phyloP scores from a whole-genome alignment of 2,329 filamentous ascomycete genomes.

The Basipetospora chlamydospora region DNA sequence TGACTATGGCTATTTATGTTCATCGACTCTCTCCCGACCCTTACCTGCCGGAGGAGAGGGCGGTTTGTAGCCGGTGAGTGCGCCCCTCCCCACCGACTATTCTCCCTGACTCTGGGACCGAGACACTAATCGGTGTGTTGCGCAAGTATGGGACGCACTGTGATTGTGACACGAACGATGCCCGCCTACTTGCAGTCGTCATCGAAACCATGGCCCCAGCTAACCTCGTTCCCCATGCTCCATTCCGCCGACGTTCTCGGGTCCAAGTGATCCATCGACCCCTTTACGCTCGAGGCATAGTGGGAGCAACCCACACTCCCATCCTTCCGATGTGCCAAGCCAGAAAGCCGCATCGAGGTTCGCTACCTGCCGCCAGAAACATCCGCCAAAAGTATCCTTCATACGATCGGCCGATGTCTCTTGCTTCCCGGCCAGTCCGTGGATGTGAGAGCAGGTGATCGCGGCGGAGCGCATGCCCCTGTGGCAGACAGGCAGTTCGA shows the following conservation, averaged over 20 bases:
- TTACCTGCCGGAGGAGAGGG: no score
- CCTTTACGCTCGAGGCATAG: slow-evolving; percentile 22
- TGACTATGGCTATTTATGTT: no score
- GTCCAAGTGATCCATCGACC: slow-evolving; percentile 27
- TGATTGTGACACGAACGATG: background rate
- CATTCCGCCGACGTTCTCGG: slow-evolving; percentile 25
- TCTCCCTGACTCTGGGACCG: no score
- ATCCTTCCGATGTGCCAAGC: slow-evolving; percentile 21
- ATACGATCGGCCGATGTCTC: slow-evolving; percentile 23
- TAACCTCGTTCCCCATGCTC: slow-evolving; percentile 21
- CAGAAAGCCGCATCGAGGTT: slow-evolving; percentile 19
- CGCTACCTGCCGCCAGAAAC: slow-evolving; percentile 20
- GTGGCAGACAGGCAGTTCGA: slow-evolving; percentile 23
- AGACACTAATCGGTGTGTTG: no score
- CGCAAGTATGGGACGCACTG: no score
- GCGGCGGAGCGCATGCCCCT: slow-evolving; percentile 19
- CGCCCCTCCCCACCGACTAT: no score
- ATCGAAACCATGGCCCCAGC: slow-evolving; percentile 16
- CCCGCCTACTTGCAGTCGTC: slow-evolving; percentile 16
- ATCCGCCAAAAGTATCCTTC: slow-evolving; percentile 19
- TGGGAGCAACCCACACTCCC: slow-evolving; percentile 14
- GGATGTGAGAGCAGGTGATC: slow-evolving; percentile 22
- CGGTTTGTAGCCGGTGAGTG: no score
- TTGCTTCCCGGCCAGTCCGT: slow-evolving; percentile 18
- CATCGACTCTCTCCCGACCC: no score